A percentile compares a stretch with the other conserved stretches of the same genome.
These are phyloP conservation scores for Leccinum fuscescens DNA, from an alignment of 1,284 basidiomycete species.

Conservation along the genomic window DNA sequence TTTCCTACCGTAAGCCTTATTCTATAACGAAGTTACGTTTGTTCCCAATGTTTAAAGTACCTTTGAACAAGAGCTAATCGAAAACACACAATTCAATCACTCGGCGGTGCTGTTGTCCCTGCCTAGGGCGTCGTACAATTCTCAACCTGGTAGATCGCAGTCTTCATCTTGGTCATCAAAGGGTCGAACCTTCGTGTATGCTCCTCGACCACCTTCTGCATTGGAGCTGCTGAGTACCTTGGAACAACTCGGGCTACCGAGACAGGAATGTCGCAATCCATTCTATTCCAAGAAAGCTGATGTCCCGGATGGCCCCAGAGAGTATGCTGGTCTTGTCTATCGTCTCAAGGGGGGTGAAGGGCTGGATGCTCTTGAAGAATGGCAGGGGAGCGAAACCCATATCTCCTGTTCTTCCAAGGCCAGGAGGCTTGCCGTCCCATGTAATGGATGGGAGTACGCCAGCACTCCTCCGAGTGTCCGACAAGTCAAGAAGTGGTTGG, in stretches of 20 bases:
- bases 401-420: conserved; percentile 2
- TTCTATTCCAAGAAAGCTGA: conserved; percentile 78
- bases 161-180: background rate
- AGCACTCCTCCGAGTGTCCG: conserved; percentile 57
- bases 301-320: conserved; percentile 64
- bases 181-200: conserved; percentile 40
- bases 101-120: background rate
- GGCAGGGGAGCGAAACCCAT: conserved; percentile 35
- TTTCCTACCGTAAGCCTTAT: conserved; percentile 21
- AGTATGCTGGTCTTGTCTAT: conserved; percentile 82
- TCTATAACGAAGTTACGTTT: background rate
- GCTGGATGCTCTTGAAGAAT: conserved; percentile 51
- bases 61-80: conserved; percentile 17
- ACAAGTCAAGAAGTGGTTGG: conserved; percentile 54
- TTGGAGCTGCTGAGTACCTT: conserved; percentile 53
- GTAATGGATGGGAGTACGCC: conserved; percentile 77
- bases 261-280: conserved; percentile 71
- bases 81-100: background rate
- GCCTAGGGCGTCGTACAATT: conserved; percentile 24
- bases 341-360: conserved; percentile 62
- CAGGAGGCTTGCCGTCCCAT: conserved; percentile 4
- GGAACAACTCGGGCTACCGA: conserved; percentile 52
- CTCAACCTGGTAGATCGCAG: conserved; percentile 7
- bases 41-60: conserved; percentile 15
- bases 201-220: conserved; percentile 52